A percentile compares a stretch with the other conserved stretches of the same genome.
Conservation (phyloP, 805 yeast genomes). For the Naumovozyma castellii region DNA sequence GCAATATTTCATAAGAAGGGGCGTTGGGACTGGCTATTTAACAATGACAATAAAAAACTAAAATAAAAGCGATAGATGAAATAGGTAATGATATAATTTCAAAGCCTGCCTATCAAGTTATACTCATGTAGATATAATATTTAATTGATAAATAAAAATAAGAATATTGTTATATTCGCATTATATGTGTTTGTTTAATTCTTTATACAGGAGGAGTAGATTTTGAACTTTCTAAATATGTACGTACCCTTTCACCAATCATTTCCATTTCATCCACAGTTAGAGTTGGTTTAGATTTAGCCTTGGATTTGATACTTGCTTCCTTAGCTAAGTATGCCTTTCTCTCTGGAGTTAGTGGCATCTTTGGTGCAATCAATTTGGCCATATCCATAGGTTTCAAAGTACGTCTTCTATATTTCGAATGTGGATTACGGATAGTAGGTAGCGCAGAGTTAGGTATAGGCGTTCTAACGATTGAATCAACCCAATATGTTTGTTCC, state of each 20-base stretch:
- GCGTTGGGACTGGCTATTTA: slow-evolving; percentile 74
- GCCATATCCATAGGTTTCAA: slow-evolving; percentile 55
- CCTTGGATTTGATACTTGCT: slow-evolving; percentile 35
- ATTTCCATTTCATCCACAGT: slow-evolving; percentile 36
- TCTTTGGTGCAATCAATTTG: slow-evolving; percentile 55
- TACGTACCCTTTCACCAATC: slow-evolving; percentile 35
- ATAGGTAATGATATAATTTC: no score
- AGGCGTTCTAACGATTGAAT: slow-evolving; percentile 55
- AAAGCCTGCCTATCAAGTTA: no score
- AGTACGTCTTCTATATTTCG: slow-evolving; percentile 55
- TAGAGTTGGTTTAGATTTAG: slow-evolving; percentile 26
- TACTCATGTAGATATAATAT: neutral
- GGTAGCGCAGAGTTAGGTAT: slow-evolving; percentile 57
- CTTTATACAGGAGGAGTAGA: neutral
- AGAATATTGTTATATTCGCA: neutral
- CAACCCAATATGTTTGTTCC: slow-evolving; percentile 67
- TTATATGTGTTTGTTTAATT: neutral
- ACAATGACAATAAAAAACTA: slow-evolving; percentile 9
- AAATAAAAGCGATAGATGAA: neutral
- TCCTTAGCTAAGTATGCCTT: slow-evolving; percentile 46
- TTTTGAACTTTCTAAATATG: slow-evolving; percentile 19
- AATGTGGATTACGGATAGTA: slow-evolving; percentile 69
- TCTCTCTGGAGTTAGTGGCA: slow-evolving; percentile 65
- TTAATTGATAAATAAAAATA: no score
- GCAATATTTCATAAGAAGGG: slow-evolving; percentile 95